A percentile compares a stretch with the other conserved stretches of the same genome.
Evolutionary conservation across 768 basidiomycete species (phyloP).

Genomic region (Lactifluus hygrophoroides): DNA sequence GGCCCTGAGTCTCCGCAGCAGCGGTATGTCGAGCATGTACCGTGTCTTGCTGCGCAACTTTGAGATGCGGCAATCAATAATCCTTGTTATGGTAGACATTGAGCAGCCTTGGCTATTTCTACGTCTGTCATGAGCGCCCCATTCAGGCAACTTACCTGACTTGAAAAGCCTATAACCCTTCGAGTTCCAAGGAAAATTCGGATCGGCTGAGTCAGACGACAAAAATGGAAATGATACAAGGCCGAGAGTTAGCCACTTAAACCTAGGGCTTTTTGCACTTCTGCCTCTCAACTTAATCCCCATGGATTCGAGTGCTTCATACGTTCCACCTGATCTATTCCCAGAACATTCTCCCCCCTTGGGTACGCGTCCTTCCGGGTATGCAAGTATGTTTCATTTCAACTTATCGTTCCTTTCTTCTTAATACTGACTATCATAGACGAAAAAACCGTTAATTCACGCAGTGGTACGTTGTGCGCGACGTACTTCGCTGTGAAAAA

Average conservation of each 20-base stretch:
- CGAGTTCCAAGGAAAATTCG: too few species aligned
- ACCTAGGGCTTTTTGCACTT: not conserved
- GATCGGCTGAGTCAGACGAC: too few species aligned
- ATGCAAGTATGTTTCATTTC: not conserved
- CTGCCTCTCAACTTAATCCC: not conserved
- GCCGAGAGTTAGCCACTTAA: not conserved
- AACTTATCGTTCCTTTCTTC: not conserved
- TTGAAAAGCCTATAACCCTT: too few species aligned
- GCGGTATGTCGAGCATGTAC: too few species aligned
- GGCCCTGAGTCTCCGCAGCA: too few species aligned
- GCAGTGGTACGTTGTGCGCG: not conserved
- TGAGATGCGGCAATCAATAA: too few species aligned
- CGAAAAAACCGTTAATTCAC: not conserved
- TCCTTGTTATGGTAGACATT: too few species aligned
- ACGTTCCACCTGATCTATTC: not conserved
- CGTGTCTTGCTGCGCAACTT: too few species aligned
- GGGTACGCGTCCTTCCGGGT: not conserved
- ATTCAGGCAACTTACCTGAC: too few species aligned
- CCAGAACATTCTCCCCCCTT: not conserved
- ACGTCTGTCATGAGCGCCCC: not conserved
- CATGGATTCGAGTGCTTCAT: not conserved
- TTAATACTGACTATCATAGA: not conserved
- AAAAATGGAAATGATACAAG: not conserved
- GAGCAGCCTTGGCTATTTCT: too few species aligned
- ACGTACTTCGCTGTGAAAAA: too few species aligned